Base-by-base conservation (phyloP, 2,329 filamentous ascomycete species). In the Colletotrichum orbiculare region DNA sequence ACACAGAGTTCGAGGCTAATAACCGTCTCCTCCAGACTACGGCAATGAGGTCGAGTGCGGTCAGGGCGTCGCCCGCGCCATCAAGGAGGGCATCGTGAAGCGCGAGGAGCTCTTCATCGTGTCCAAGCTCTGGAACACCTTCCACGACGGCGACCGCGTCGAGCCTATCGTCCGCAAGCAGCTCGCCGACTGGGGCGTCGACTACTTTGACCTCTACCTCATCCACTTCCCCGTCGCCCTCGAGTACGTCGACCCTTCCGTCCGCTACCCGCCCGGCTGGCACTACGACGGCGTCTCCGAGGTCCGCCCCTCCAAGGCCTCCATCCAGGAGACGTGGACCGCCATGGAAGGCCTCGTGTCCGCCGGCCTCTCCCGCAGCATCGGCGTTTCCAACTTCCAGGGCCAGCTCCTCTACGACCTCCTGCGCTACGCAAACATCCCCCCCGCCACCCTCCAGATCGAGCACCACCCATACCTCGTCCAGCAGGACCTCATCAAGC, bases 101-200 rank as follows among this genome's bases (percentile, higher is more conserved):
- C 90, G 92, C 66, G 88, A 92, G 79, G 93, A 97, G 33, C 91
- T 97, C 76, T 97, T 97, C 87, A 89, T 97, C 75, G 91, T 94
- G 69, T 93, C 91, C 79, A 97, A 97, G 85, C 90, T 97, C 64
- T 97, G 94, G 93, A 94, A 95, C 83, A 90, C 89, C 70, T 97
- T 94, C 87, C 93, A 97, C 83, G 91, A 95, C 73, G 85, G 84
- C 71, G 89, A 95, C 71, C 85, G 86, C 71, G 92, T 95, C 68
- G 88, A 90, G 79, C 89, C 89, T 64, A 93, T 96, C 75, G 86
- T 83, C 78, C 87, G 87, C 78, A 90, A 89, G 75, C 91, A 94
- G 81, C 88, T 94, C 67, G 86, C 88, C 70, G 91, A 95, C 83
- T 95, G 92, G 89, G 89, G 91, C 68, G 77, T 96, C 67, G 93